Conservation (phyloP, 1,284 basidiomycete genomes). For the Pyrrhoderma lamaoense region DNA sequence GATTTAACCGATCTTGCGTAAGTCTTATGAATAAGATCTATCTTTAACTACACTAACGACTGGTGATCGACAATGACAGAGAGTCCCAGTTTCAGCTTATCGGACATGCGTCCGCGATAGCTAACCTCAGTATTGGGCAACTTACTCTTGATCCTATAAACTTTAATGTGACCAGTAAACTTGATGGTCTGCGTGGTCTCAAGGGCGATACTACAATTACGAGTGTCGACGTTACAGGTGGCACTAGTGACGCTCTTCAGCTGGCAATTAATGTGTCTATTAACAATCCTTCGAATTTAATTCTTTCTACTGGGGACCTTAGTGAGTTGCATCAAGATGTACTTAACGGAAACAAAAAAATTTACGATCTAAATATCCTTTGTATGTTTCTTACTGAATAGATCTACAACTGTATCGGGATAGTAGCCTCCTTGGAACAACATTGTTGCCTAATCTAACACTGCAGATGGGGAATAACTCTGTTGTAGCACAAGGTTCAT, state of each 20-base stretch:
- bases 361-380: not conserved
- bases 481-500: constrained; percentile 40
- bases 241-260: constrained; percentile 52
- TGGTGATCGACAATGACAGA: constrained; percentile 6
- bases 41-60: not conserved
- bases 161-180: constrained; percentile 63
- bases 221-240: constrained; percentile 64
- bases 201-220: constrained; percentile 52
- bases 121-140: constrained; percentile 60
- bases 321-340: constrained; percentile 32
- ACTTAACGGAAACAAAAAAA: not conserved
- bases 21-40: constrained; percentile 2
- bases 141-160: constrained; percentile 69
- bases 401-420: constrained; percentile 51
- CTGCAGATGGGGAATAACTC: constrained; percentile 54
- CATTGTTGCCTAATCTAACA: constrained; percentile 51
- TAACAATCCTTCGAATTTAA: constrained; percentile 68
- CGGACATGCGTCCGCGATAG: constrained; percentile 58
- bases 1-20: constrained; percentile 41
- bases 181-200: constrained; percentile 60
- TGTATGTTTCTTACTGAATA: constrained; percentile 20
- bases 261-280: constrained; percentile 59
- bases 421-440: constrained; percentile 47
- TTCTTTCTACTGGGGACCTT: constrained; percentile 52
- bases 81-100: constrained; percentile 49